Evolutionary conservation across 2,329 filamentous ascomycete genomes (phyloP), one percentile per base, ranked within the genome.

Genomic region (Lasiodiplodia sp.): DNA sequence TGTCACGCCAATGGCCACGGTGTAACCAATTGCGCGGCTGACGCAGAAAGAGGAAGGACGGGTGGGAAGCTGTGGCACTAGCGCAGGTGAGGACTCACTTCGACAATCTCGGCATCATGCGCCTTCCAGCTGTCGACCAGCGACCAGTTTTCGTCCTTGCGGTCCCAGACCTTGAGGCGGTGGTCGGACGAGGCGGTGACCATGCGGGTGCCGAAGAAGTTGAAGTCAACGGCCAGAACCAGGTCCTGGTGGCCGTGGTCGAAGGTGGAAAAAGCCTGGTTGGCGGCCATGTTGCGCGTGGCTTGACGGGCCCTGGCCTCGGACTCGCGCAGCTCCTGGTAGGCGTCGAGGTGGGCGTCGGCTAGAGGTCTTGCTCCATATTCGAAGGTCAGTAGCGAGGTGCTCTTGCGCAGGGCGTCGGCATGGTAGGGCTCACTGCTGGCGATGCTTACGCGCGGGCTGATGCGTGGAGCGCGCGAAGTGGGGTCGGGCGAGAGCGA

Each of bases 151-250:
- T 90, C 85, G 69, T 86, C 89, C 76, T 96, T 91, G 58, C 91
- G 87, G 80, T 95, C 93, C 86, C 95, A 97, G 71, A 97, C 92
- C 77, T 94, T 93, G 75, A 98, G 91, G 78, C 92, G 93, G 79
- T 97, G 95, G 79, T 98, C 95, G 21, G 95, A 92, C 21, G 93
- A 96, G 40, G 93, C 94, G 2, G 94, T 96, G 52, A 94, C 92
- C 84, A 95, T 94, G 73, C 94, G 92, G 75, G 93, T 94, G 73
- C 94, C 95, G 79, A 97, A 97, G 72, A 90, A 90, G 80, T 97
- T 97, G 86, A 96, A 97, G 72, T 93, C 91, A 70, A 95, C 90
- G 67, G 93, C 91, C 72, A 94, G 90, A 64, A 96, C 92, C 55
- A 96, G 86, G 78, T 96, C 92, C 75, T 89, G 88, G 80, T 94